Base-by-base conservation (phyloP, 2,329 filamentous ascomycete genomes). In the Pseudophaeomoniella oleicola region DNA sequence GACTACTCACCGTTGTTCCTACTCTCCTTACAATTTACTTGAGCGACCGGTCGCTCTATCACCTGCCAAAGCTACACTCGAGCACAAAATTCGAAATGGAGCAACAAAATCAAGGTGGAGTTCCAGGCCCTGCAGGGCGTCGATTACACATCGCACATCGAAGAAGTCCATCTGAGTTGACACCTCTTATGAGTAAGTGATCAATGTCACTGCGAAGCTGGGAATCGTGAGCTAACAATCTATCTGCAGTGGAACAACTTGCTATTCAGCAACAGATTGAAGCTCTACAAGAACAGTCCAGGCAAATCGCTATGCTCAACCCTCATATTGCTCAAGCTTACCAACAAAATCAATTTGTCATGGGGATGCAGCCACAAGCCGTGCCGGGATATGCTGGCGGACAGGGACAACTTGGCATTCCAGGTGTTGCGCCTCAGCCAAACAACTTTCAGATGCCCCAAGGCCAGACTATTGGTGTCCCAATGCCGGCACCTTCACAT, bases 221-320 rank as follows among this genome's bases (percentile, higher is more conserved):
- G 33, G n/a, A 15, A 30, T 15, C 29, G 5, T 44, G 29, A 27
- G 38, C 39, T 40, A 16, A 37, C 4, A 17, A 15, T 30, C 30
- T 33, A 13, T 12, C 34, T 32, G 22, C 51, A 93, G 87, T 94
- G 83, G 88, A 94, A 69, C 87, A 94, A 72, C 75, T 94, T 56
- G 85, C 85, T 56, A 87, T 96, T 57, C 87, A 94, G 66, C 88
- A 94, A 67, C 88, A 96, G 64, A 94, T 96, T 55, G 88, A 96
- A 64, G 73, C 92, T 56, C 72, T 96, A 54, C 88, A 96, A 66
- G 86, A 94, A 59, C 90, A 96, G 60, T 90, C 96, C 59, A 87
- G 96, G 61, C 87, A 94, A 58, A 92, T 96, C 55, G 84, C 92
- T 63, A 27, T 27, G 22, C 22, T 27, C 22, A 27, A 27, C n/a